phyloP scores from a whole-genome alignment of 225 moss, liverwort and hornwort genomes.

The Anthoceros angustus region DNA sequence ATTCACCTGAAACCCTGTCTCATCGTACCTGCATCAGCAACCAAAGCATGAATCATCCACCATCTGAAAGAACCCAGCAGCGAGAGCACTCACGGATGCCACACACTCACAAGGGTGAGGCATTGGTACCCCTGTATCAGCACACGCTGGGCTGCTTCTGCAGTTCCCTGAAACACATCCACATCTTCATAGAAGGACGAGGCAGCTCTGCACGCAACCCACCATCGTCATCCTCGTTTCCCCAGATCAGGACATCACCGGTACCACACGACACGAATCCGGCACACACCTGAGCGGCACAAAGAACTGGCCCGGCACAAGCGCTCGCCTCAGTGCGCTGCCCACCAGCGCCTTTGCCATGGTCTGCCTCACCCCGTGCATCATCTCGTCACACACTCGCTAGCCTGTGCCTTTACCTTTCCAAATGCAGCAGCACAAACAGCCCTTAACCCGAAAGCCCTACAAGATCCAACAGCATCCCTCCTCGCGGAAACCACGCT shows the following conservation, averaged over 20 bases:
- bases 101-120: neutral
- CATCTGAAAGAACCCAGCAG: too few relatives aligned
- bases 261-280: neutral
- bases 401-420: too few relatives aligned
- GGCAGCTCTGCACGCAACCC: neutral
- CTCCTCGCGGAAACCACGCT: too few relatives aligned
- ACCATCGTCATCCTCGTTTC: neutral
- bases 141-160: neutral
- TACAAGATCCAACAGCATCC: too few relatives aligned
- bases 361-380: neutral
- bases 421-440: too few relatives aligned
- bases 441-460: too few relatives aligned
- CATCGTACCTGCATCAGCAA: neutral
- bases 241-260: too few relatives aligned
- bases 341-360: neutral
- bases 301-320: neutral
- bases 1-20: conserved; percentile 1
- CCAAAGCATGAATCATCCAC: neutral
- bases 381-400: too few relatives aligned
- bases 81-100: too few relatives aligned
- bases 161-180: neutral
- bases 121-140: neutral
- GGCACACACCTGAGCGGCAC: neutral
- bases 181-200: neutral
- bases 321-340: neutral